These are phyloP conservation scores for Coemansia sp. DNA, from an alignment of 192 early-diverging fungal species.

Conservation along the genomic window DNA sequence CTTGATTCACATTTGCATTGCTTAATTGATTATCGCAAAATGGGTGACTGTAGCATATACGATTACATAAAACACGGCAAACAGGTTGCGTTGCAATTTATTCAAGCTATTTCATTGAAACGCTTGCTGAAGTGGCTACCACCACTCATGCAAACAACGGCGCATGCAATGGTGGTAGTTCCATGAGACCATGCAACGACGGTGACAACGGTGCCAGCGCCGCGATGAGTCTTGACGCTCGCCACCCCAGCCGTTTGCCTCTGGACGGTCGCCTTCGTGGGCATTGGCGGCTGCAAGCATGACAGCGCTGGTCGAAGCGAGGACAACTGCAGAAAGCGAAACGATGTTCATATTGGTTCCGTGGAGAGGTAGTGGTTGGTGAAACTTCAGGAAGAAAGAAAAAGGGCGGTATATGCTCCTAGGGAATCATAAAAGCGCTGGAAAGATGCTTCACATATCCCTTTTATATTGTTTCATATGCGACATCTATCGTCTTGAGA, in stretches of 20 bases:
- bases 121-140: neutral
- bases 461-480: neutral
- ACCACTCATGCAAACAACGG: neutral
- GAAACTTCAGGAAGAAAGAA: neutral
- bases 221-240: neutral
- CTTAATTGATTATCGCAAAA: too few species aligned
- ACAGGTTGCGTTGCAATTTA: too few species aligned
- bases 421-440: neutral
- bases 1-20: too few species aligned
- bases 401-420: neutral
- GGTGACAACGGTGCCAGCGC: constrained; percentile 3
- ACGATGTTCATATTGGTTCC: neutral
- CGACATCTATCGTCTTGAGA: neutral
- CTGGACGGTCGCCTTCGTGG: too few species aligned
- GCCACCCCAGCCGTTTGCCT: neutral
- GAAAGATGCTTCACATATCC: too few species aligned
- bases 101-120: too few species aligned
- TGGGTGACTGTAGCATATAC: too few species aligned
- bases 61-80: too few species aligned
- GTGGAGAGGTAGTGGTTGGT: neutral
- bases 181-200: neutral
- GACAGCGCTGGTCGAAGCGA: neutral
- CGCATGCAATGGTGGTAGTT: constrained; percentile 7
- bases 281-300: neutral
- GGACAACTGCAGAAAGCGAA: neutral